phyloP scores from a whole-genome alignment of 1,284 basidiomycete species.

The Xerocomus minutiporus region DNA sequence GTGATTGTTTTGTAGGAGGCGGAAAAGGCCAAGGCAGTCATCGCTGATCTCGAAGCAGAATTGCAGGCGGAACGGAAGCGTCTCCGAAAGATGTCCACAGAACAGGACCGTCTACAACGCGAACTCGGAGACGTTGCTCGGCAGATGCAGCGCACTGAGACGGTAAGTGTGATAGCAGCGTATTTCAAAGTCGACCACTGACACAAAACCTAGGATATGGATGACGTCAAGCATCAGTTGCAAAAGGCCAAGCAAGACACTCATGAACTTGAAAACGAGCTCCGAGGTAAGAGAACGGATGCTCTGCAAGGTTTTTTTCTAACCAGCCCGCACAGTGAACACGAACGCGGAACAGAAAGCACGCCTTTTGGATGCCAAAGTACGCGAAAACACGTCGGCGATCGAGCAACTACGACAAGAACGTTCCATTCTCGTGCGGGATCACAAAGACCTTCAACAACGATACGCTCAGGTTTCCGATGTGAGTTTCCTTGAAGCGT shows the following conservation, averaged over 20 bases:
- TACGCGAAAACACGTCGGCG: conserved; percentile 59
- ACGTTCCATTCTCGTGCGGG: conserved; percentile 57
- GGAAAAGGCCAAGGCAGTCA: conserved; percentile 56
- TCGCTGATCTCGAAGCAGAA: conserved; percentile 64
- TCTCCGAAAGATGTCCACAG: conserved; percentile 54
- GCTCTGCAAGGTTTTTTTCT: conserved; percentile 7
- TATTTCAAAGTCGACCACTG: conserved; percentile 9
- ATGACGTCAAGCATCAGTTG: conserved; percentile 64
- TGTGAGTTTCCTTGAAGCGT: conserved; percentile 37
- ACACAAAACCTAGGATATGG: conserved; percentile 56
- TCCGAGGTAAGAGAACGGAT: conserved; percentile 45
- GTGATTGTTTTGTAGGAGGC: conserved; percentile 49
- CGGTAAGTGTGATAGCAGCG: conserved; percentile 35
- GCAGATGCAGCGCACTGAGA: conserved; percentile 65
- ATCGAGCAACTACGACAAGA: conserved; percentile 73
- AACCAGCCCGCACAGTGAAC: conserved; percentile 40
- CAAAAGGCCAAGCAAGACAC: conserved; percentile 65
- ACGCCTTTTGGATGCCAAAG: conserved; percentile 57
- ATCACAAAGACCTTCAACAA: conserved; percentile 67
- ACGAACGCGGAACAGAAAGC: conserved; percentile 65
- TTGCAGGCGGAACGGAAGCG: conserved; percentile 63
- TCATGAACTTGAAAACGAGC: conserved; percentile 60
- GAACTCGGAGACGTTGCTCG: conserved; percentile 59
- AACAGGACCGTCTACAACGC: conserved; percentile 56
- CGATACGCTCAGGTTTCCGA: conserved; percentile 61